These are phyloP conservation scores for Cicer cuneatum DNA, from an alignment of 306 rosid genomes.

Conservation along the genomic window DNA sequence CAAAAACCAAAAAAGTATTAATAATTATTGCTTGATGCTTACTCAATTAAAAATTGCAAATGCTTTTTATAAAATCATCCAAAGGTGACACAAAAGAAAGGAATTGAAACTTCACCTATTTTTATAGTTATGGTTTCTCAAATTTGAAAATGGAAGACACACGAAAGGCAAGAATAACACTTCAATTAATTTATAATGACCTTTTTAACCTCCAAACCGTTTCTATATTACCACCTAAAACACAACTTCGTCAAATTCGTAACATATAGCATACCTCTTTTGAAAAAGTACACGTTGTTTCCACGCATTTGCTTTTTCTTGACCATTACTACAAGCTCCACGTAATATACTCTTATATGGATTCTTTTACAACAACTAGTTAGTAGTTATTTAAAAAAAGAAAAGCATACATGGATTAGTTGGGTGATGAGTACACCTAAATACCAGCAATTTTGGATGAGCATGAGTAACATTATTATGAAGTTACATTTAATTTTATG, in stretches of 20 bases:
- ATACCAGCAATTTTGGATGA: conserved; percentile 2
- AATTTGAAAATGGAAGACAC: neutral
- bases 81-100: conserved; percentile 13
- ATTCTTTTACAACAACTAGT: too few species aligned
- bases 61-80: neutral
- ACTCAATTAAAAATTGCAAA: conserved; percentile 26
- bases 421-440: neutral
- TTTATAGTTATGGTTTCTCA: neutral
- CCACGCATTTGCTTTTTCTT: conserved; percentile 30
- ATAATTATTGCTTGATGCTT: conserved; percentile 35
- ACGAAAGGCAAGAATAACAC: too few species aligned
- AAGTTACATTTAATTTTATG: neutral
- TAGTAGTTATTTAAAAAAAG: too few species aligned
- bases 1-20: neutral
- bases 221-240: too few species aligned
- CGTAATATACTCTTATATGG: neutral
- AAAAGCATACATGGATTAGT: neutral
- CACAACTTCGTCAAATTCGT: too few species aligned
- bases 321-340: neutral
- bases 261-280: neutral
- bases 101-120: conserved; percentile 26
- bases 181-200: too few species aligned
- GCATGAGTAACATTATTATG: neutral
- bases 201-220: too few species aligned
- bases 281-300: conserved; percentile 7